A percentile compares a stretch with the other conserved stretches of the same genome.
phyloP scores from a whole-genome alignment of 1,284 basidiomycete species.

The Sporisorium graminicola region DNA sequence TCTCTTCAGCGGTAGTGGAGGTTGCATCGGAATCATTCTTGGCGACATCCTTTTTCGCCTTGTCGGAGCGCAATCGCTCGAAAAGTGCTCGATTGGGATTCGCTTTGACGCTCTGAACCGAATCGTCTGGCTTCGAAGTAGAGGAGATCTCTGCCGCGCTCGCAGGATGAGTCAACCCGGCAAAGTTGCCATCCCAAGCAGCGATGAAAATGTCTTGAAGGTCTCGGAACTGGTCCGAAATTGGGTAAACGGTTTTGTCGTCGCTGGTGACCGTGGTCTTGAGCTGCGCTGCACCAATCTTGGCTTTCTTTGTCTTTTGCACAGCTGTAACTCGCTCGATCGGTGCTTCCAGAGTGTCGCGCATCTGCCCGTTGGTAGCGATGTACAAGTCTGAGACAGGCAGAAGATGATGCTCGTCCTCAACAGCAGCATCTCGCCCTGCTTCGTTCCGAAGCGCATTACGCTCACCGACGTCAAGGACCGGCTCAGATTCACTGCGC shows the following conservation, averaged over 20 bases:
- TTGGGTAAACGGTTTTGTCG: constrained; percentile 21
- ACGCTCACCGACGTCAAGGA: constrained; percentile 5
- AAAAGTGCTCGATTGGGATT: constrained; percentile 24
- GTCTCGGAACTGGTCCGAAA: constrained; percentile 33
- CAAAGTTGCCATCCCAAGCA: constrained; percentile 38
- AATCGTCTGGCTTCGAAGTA: constrained; percentile 1
- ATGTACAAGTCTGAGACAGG: constrained; percentile 46
- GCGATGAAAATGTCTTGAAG: constrained; percentile 40
- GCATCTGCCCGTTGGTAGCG: constrained; percentile 30
- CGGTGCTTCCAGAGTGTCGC: constrained; percentile 7
- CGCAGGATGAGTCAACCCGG: constrained; percentile 5
- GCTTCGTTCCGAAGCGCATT: neutral
- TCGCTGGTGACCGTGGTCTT: constrained; percentile 14
- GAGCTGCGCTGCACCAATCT: constrained; percentile 11
- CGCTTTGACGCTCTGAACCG: constrained; percentile 1
- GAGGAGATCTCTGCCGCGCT: neutral
- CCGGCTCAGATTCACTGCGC: constrained; percentile 11
- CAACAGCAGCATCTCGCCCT: neutral
- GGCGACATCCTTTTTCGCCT: neutral
- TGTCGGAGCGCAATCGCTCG: constrained; percentile 25
- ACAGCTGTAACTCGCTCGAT: neutral
- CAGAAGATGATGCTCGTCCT: constrained; percentile 27
- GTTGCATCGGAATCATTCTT: neutral
- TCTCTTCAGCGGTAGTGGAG: constrained; percentile 9
- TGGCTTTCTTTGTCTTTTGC: constrained; percentile 2